phyloP scores from a whole-genome alignment of 768 basidiomycete species.

The Xerocomellus dryophilus region DNA sequence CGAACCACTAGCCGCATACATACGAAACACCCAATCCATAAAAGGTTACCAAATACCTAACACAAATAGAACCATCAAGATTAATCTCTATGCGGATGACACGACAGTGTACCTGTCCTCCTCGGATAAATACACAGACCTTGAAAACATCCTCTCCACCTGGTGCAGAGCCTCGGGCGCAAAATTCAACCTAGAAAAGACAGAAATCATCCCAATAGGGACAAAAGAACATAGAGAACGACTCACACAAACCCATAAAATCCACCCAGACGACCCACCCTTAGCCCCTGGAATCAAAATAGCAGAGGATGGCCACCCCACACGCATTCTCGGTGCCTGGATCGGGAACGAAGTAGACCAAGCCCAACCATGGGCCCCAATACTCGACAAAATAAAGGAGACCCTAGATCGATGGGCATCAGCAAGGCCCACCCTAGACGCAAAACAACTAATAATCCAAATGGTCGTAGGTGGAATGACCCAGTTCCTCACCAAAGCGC shows the following conservation, averaged over 20 bases:
- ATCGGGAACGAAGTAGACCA: slow-evolving; percentile 21
- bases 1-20: background rate
- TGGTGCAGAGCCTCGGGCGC: slow-evolving; percentile 33
- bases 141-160: slow-evolving; percentile 20
- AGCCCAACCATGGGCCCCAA: slow-evolving; percentile 11
- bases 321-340: slow-evolving; percentile 18
- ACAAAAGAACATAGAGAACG: no score
- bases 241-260: no score
- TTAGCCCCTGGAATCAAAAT: background rate
- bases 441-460: slow-evolving; percentile 13
- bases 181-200: slow-evolving; percentile 16
- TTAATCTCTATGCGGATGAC: slow-evolving; percentile 30
- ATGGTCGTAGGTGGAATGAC: slow-evolving; percentile 18
- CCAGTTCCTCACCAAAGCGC: slow-evolving; percentile 33
- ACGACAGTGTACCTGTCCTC: slow-evolving; percentile 16
- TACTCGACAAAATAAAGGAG: slow-evolving; percentile 21
- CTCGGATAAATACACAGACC: slow-evolving; percentile 19
- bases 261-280: background rate
- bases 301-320: slow-evolving; percentile 7
- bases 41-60: no score
- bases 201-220: no score
- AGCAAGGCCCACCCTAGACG: slow-evolving; percentile 19
- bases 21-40: background rate
- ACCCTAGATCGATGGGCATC: no score
- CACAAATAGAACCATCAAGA: background rate